Conservation (phyloP, 805 yeast species). For the Starmerella geochares region DNA sequence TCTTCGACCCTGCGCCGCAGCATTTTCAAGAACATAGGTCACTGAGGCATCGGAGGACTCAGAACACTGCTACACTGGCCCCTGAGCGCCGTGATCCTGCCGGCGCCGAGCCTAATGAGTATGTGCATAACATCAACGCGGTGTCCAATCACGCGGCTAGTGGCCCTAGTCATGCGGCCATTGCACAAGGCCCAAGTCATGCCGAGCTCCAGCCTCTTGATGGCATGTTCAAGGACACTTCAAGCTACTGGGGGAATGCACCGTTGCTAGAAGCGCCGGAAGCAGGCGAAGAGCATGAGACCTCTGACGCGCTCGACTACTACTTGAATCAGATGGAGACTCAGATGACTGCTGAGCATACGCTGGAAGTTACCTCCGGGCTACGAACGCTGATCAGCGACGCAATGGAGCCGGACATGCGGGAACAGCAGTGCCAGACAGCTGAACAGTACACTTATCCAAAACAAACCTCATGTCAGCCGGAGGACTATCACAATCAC, state of each 20-base stretch:
- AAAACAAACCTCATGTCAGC: not conserved
- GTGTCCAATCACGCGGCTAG: no score
- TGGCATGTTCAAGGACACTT: not conserved
- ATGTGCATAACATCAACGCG: no score
- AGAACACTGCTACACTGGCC: not conserved
- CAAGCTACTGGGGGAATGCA: not conserved
- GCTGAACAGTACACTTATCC: not conserved
- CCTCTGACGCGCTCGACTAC: not conserved
- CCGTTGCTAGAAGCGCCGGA: not conserved
- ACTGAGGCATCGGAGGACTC: not conserved
- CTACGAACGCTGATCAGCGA: not conserved
- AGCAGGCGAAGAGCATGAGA: not conserved
- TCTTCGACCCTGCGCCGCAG: not conserved
- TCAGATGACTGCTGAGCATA: constrained; percentile 2
- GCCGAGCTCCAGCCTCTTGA: not conserved
- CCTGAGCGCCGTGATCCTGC: no score
- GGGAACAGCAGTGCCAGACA: not conserved
- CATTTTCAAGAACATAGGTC: not conserved
- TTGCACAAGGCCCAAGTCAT: not conserved
- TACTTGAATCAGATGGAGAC: not conserved
- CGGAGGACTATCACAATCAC: not conserved
- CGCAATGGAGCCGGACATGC: not conserved
- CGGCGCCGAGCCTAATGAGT: no score
- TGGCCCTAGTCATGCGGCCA: no score
- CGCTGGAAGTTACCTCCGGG: constrained; percentile 3